A percentile compares a stretch with the other conserved stretches of the same genome.
These are phyloP conservation scores for Crucibulum parvulum DNA, from an alignment of 1,284 basidiomycete species.

Conservation along the genomic window DNA sequence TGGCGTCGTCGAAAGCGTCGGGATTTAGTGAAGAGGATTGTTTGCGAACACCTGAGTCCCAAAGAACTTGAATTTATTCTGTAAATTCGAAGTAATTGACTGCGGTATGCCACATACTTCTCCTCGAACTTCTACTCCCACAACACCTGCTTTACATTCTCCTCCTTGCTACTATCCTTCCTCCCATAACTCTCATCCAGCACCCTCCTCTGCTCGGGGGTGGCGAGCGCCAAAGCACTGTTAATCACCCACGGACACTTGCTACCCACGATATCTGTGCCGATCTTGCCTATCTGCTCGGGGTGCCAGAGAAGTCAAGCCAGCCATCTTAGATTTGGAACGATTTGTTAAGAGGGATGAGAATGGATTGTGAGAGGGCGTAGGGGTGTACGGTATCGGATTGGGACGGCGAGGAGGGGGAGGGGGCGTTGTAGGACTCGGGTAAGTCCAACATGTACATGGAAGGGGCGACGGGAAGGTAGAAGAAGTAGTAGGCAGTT, in stretches of 20 bases:
- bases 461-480: slow-evolving; percentile 96
- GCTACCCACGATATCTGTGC: slow-evolving; percentile 98
- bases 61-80: no score
- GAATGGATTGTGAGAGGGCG: slow-evolving; percentile 82
- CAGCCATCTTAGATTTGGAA: slow-evolving; percentile 99
- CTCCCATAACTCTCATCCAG: slow-evolving; percentile 88
- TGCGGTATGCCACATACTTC: slow-evolving; percentile 68
- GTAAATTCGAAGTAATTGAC: no score
- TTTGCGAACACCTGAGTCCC: no score
- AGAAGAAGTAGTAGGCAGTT: slow-evolving; percentile 99
- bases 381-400: slow-evolving; percentile 77
- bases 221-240: slow-evolving; percentile 75
- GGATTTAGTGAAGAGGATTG: no score
- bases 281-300: slow-evolving; percentile 95
- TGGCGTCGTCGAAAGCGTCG: no score
- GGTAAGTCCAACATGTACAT: slow-evolving; percentile 85
- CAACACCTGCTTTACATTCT: slow-evolving; percentile 68
- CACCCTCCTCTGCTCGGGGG: slow-evolving; percentile 60
- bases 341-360: slow-evolving; percentile 95
- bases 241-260: slow-evolving; percentile 99
- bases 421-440: slow-evolving; percentile 47
- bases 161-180: slow-evolving; percentile 65
- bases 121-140: slow-evolving; percentile 34
- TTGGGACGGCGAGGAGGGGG: slow-evolving; percentile 13
- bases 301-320: slow-evolving; percentile 91